These are phyloP conservation scores for Noccaea caerulescens DNA, from an alignment of 345 rosid species.

Conservation along the genomic window DNA sequence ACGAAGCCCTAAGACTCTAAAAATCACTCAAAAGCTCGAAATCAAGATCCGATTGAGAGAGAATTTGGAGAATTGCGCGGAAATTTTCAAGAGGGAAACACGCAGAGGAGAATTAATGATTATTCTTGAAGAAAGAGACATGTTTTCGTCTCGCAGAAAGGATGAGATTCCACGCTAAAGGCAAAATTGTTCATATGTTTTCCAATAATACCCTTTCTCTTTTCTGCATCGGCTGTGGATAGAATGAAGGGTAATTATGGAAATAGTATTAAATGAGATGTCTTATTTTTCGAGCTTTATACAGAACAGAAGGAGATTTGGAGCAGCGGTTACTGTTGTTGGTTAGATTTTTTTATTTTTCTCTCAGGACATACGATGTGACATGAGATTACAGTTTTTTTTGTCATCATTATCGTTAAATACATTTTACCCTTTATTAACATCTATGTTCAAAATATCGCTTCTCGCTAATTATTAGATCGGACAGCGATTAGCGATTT, in stretches of 20 bases:
- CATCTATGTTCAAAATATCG: too few species aligned
- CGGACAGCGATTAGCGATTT: too few species aligned
- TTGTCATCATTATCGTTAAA: too few species aligned
- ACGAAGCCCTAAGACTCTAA: constrained; percentile 30
- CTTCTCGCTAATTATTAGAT: too few species aligned
- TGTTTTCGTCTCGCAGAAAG: constrained; percentile 29
- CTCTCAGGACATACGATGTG: too few species aligned
- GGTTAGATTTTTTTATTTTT: too few species aligned
- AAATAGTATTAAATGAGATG: not conserved
- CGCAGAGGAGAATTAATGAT: constrained; percentile 4
- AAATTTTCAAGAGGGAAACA: constrained; percentile 22
- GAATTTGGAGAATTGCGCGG: constrained; percentile 24
- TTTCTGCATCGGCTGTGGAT: not conserved
- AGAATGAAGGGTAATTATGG: not conserved
- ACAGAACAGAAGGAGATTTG: too few species aligned
- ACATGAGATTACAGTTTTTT: too few species aligned
- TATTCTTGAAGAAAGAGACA: constrained; percentile 34
- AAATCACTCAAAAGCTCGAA: constrained; percentile 18
- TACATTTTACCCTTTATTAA: too few species aligned
- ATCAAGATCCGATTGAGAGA: constrained; percentile 29
- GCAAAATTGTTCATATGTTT: not conserved
- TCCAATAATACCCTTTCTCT: constrained; percentile 22
- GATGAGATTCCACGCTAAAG: constrained; percentile 45
- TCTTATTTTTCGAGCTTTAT: too few species aligned
- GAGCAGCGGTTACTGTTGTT: too few species aligned